Evolutionary conservation across 345 rosid species (phyloP).

Genomic region (Syzygium grande): DNA sequence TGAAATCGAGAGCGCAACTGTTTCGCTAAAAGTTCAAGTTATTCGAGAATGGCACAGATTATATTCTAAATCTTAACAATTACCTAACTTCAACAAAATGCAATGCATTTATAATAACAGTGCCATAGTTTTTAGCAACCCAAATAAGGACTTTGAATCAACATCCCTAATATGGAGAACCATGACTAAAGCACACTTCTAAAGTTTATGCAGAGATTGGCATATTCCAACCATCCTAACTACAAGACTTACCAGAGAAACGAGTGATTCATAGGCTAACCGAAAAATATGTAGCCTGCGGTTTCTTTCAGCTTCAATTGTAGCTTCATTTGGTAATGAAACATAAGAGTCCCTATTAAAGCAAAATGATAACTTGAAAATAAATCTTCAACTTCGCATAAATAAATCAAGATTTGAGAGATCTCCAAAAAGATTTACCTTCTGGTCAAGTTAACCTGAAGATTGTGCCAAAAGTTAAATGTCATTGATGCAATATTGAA

Average conservation of each 20-base stretch:
- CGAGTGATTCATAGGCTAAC: constrained; percentile 73
- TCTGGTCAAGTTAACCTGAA: constrained; percentile 75
- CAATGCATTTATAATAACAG: not conserved
- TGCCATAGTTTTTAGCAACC: not conserved
- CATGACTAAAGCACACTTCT: not conserved
- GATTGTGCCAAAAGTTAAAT: constrained; percentile 98
- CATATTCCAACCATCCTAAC: not conserved
- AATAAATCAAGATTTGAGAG: constrained; percentile 3
- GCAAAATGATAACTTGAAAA: constrained; percentile 9
- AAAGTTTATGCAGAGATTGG: not conserved
- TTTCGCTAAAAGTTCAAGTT: not conserved
- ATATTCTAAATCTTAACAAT: not conserved
- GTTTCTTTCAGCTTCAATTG: constrained; percentile 76
- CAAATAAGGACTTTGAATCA: not conserved
- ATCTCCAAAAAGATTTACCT: constrained; percentile 39
- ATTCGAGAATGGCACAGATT: not conserved
- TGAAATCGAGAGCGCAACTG: not conserved
- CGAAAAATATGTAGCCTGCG: constrained; percentile 70
- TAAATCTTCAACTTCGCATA: not conserved
- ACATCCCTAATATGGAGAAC: not conserved
- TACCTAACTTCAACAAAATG: not conserved
- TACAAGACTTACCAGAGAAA: constrained; percentile 68
- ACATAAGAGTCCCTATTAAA: constrained; percentile 63
- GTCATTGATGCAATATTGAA: constrained; percentile 99
- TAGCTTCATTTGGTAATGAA: constrained; percentile 61